These are phyloP conservation scores for Pseudognaphalium luteoalbum DNA, from an alignment of 129 eudicot genomes.

Conservation along the genomic window DNA sequence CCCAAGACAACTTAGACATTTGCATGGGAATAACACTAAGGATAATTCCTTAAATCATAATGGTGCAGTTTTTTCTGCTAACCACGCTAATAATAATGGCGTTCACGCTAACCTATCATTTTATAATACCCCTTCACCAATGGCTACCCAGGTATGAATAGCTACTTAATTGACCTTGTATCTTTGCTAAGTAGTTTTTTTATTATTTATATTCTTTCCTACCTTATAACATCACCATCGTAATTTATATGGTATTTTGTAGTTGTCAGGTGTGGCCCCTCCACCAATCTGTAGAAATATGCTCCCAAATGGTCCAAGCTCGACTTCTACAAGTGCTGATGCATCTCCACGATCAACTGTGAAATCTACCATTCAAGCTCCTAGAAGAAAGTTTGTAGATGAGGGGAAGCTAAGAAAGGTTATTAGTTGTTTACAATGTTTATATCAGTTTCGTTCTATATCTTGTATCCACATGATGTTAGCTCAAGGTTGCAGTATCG, in stretches of 20 bases:
- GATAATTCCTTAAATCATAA: constrained; percentile 64
- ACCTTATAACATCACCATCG: neutral
- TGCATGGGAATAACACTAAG: constrained; percentile 46
- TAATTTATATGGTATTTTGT: constrained; percentile 29
- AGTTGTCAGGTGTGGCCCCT: constrained; percentile 91
- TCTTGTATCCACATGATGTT: neutral
- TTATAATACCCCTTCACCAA: constrained; percentile 92
- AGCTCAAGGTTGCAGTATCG: neutral
- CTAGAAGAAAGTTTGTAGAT: constrained; percentile 90
- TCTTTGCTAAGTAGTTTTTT: neutral
- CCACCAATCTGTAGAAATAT: constrained; percentile 84
- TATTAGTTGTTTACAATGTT: constrained; percentile 7
- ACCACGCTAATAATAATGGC: constrained; percentile 49
- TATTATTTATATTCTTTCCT: neutral
- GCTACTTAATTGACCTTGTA: neutral
- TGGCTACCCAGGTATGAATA: constrained; percentile 74
- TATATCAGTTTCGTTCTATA: neutral
- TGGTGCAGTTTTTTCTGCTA: constrained; percentile 54
- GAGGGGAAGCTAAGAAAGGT: constrained; percentile 98
- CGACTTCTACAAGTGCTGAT: constrained; percentile 53
- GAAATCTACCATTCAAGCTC: constrained; percentile 80
- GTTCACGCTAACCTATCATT: constrained; percentile 60
- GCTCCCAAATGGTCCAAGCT: constrained; percentile 55
- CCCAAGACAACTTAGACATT: constrained; percentile 63
- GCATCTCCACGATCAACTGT: constrained; percentile 71